Base-by-base conservation (phyloP, 805 yeast species). In the Teunomyces barrocoloradensis region DNA sequence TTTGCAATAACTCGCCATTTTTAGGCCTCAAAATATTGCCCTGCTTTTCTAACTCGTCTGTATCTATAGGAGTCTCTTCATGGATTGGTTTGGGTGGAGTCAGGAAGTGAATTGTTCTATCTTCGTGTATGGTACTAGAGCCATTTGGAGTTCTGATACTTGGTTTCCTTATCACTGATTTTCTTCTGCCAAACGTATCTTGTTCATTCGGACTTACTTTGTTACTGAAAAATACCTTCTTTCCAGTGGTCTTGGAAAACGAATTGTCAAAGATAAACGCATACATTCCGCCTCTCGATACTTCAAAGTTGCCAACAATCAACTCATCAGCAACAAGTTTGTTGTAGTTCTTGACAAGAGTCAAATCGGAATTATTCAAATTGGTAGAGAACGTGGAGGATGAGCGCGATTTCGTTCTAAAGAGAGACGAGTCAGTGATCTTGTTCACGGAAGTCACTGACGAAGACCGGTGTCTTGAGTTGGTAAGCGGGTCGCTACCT, bases 181-280 rank as follows among this genome's bases (percentile, higher is more conserved):
- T 33, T 21, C 27, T 20, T 25, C 28, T 17, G 18, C 18, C 17
- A 25, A 30, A 42, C 11, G 30, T 11, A 1, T 42, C 32, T 9
- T 21, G 25, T 12, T 43, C 42, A 12, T 21, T 15, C 2, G 35
- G 23, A 6, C 28, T 42, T 25, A 66, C 56, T 42, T 64, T 64
- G 10, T 65, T 53, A 46, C 83, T 78, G 65, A 90, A 90, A 47
- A 83, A 72, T 1, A 92, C 82, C 50, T 86, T 89, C 64, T 92
- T 94, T 41, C 89, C 83, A 18, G 84, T 85, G 28, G 85, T 88
- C 59, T 87, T 89, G 28, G 96, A 85, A 57, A 90, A 89, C 0
- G 96, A 86, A 68, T 92, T 92, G 66, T 92, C 98, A 60, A 92
- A 86, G 21, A 94, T 85, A 62, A 92, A 87, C 0, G 97, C 97